phyloP scores from a whole-genome alignment of 345 rosid species.

The Nephelium lappaceum region DNA sequence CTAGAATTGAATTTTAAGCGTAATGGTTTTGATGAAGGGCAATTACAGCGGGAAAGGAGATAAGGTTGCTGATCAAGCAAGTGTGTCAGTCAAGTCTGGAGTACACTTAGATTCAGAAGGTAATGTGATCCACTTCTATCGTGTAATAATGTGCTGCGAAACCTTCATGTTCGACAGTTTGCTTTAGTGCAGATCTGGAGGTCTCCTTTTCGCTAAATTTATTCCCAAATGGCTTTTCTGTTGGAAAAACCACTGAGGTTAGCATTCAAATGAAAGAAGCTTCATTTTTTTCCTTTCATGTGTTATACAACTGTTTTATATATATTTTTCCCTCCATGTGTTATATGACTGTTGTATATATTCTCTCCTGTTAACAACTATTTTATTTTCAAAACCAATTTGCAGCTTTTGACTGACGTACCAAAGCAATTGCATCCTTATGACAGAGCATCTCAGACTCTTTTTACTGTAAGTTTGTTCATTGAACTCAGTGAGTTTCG shows the following conservation, averaged over 20 bases:
- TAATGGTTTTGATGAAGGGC: slow-evolving; percentile 16
- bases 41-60: slow-evolving; percentile 1
- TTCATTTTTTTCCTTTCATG: not conserved
- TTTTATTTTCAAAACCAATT: not conserved
- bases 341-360: not conserved
- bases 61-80: slow-evolving; percentile 10
- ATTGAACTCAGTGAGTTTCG: not conserved
- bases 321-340: not conserved
- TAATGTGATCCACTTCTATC: slow-evolving; percentile 12
- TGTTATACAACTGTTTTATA: not conserved
- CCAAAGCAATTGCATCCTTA: slow-evolving; percentile 28
- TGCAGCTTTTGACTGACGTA: slow-evolving; percentile 20
- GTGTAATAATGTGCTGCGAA: not conserved
- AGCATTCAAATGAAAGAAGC: not conserved
- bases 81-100: slow-evolving; percentile 4
- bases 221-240: slow-evolving; percentile 30
- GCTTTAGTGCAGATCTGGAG: slow-evolving; percentile 25
- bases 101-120: slow-evolving; percentile 16
- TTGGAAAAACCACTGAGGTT: slow-evolving; percentile 35
- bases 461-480: slow-evolving; percentile 28
- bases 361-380: not conserved
- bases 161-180: not conserved
- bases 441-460: slow-evolving; percentile 22
- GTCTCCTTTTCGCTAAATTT: slow-evolving; percentile 30
- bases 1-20: not conserved